Base-by-base conservation (phyloP, 2,329 filamentous ascomycete species). In the Clonostachys rhizophaga region DNA sequence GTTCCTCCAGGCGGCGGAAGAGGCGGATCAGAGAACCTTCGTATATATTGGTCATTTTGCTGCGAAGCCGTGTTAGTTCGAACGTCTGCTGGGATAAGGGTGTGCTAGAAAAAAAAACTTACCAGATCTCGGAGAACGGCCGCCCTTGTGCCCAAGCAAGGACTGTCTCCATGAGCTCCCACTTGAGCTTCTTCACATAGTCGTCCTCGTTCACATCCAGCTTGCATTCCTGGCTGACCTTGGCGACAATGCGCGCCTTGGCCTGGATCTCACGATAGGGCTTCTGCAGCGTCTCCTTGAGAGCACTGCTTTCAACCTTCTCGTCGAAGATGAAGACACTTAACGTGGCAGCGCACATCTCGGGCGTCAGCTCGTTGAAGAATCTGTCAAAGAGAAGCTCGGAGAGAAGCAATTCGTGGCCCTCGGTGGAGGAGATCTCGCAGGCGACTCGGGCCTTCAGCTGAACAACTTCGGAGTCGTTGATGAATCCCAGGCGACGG, bases 1-100 rank as follows among this genome's bases (percentile, higher is more conserved):
- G 76, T 70, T 99, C 94, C 68, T 99, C 94, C 34, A 99, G 76
- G 17, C 94, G 88, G 47, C 94, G 87, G 82, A 99, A 99, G 37
- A 96, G 83, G 43, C 94, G 90, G 58, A 99, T 97, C 51, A 99
- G 74, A 49, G 90, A 96, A 50, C 94, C 94, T 72, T 99, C 94
- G 68, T 96, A 99, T 30, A 92, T 89, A 58, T 96, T 92, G 30
- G 94, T 97, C 91, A 99, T 96, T 89, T 95, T 95, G 71, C 92
- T 95, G 53, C 8, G 43, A 24, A 43, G 40, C 24, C 43, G 40
- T 59, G 54, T 64, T 44, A 63, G 59, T 35, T 34, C n/a, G 44
- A 11, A 16, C 2, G 5, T 43, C 35, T 16, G 34, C 13, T 12
- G 9, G 6, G 5, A 43, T 33, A 36, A 18, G n/a, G 16, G 24